Evolutionary conservation across 23 red algal genomes (phyloP), one percentile per base, ranked within the genome.

Genomic region (Gracilaria caudata): DNA sequence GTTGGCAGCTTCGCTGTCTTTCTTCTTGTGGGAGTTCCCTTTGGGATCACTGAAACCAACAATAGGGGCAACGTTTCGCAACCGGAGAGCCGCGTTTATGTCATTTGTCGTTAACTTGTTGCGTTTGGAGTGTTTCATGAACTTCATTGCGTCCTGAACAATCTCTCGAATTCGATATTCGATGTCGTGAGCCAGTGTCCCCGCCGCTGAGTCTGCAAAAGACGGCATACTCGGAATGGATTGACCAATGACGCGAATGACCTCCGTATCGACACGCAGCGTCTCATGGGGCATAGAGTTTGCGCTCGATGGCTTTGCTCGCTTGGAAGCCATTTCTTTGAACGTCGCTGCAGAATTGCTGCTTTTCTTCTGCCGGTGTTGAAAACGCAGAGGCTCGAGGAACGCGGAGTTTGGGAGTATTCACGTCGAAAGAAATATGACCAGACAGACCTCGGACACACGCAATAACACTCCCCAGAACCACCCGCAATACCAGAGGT

Each of bases 111-210:
- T 87, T 21, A 99, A 76, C 21, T 54, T 66, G 51, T 60, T 38
- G 13, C 93, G 97, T 64, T 99, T 99, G 24, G 93, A 84, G 51
- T 99, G 93, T 29, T 91, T 80, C 97, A 99, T 99, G 75, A 99
- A 99, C 80, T 99, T 99, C 70, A 91, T 29, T 21, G 87, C 60
- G 32, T 99, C 97, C 51, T 99, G 97, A 49, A 99, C 80, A 55
- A 94, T 83, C 61, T 99, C 86, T 24, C 97, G 87, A 34, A 99
- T 64, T 28, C 93, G 86, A 82, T 96, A 99, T 80, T 99, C 97
- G 13, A 89, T 82, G 72, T 99, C 97, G 23, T 56, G 84, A 21
- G 94, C 94, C 36, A 99, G 73, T 29, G 47, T 45, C 16, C 32
- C 45, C 1, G 93, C 88, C 20, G 92, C 93, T 0, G 87, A 74